Conservation (phyloP, 768 basidiomycete species). For the Boletus reticuloceps region DNA sequence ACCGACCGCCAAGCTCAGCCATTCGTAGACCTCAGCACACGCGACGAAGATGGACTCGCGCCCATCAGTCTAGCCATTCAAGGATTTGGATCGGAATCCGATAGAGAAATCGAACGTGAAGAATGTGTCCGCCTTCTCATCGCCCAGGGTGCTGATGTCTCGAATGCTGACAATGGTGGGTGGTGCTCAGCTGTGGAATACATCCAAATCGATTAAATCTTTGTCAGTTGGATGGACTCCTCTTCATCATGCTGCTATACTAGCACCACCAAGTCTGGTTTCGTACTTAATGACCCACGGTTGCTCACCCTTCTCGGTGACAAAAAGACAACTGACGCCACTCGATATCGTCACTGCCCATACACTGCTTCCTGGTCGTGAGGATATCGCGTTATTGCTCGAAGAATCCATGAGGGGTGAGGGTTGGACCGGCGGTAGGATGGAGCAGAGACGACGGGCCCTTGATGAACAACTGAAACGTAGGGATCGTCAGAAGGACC, state of each 20-base stretch:
- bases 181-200: constrained; percentile 4
- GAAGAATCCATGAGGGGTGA: constrained; percentile 85
- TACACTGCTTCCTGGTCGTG: constrained; percentile 74
- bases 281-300: constrained; percentile 92
- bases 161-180: constrained; percentile 60
- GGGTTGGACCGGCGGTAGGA: constrained; percentile 78
- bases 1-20: constrained; percentile 63
- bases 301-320: constrained; percentile 76
- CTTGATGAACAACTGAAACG: constrained; percentile 58
- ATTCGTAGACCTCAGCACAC: constrained; percentile 62
- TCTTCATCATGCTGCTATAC: constrained; percentile 85
- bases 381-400: constrained; percentile 82
- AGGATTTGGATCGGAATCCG: constrained; percentile 78
- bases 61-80: constrained; percentile 76
- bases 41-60: constrained; percentile 86
- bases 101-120: constrained; percentile 86
- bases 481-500: constrained; percentile 48
- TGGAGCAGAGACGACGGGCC: constrained; percentile 63
- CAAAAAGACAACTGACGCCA: constrained; percentile 77
- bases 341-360: constrained; percentile 89
- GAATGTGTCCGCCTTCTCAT: constrained; percentile 83
- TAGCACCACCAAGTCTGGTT: constrained; percentile 86
- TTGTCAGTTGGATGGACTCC: constrained; percentile 88
- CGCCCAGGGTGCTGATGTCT: constrained; percentile 71
- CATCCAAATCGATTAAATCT: constrained; percentile 1